These are phyloP conservation scores for Podila epigama DNA, from an alignment of 192 early-diverging fungal genomes.

Conservation along the genomic window DNA sequence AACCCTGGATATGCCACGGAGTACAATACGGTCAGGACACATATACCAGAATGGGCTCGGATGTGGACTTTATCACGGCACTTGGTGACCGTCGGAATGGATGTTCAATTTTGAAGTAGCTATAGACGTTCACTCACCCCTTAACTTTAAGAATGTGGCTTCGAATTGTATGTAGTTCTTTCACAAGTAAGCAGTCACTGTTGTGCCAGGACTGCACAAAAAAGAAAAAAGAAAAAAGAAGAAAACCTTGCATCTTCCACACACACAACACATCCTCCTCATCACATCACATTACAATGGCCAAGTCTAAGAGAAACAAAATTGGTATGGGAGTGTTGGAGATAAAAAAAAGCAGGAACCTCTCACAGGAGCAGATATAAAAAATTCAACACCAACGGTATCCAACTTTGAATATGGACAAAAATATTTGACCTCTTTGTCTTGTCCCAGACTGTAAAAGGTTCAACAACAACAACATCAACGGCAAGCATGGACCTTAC, in stretches of 20 bases:
- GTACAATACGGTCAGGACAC: slow-evolving; percentile 16
- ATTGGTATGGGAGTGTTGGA: slow-evolving; percentile 44
- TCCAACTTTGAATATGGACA: too few relatives aligned
- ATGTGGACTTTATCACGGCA: slow-evolving; percentile 4
- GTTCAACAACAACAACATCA: too few relatives aligned
- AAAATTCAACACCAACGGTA: too few relatives aligned
- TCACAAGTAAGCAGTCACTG: background rate
- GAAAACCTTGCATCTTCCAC: slow-evolving; percentile 1
- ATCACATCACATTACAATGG: slow-evolving; percentile 54
- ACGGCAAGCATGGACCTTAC: too few relatives aligned
- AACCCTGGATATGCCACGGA: slow-evolving; percentile 14
- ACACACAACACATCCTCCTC: slow-evolving; percentile 9
- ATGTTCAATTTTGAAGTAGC: slow-evolving; percentile 3
- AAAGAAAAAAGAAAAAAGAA: slow-evolving; percentile 19
- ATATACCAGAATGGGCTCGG: slow-evolving; percentile 32
- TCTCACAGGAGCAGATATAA: background rate
- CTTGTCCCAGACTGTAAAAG: too few relatives aligned
- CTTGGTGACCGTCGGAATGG: slow-evolving; percentile 21
- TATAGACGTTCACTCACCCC: background rate
- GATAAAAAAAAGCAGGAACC: background rate
- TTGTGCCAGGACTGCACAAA: background rate
- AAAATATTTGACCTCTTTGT: too few relatives aligned
- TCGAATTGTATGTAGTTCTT: background rate
- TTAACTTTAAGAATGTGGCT: background rate
- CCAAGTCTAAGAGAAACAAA: slow-evolving; percentile 70